Evolutionary conservation across 345 rosid genomes (phyloP).

Genomic region (Citrus reticulata): DNA sequence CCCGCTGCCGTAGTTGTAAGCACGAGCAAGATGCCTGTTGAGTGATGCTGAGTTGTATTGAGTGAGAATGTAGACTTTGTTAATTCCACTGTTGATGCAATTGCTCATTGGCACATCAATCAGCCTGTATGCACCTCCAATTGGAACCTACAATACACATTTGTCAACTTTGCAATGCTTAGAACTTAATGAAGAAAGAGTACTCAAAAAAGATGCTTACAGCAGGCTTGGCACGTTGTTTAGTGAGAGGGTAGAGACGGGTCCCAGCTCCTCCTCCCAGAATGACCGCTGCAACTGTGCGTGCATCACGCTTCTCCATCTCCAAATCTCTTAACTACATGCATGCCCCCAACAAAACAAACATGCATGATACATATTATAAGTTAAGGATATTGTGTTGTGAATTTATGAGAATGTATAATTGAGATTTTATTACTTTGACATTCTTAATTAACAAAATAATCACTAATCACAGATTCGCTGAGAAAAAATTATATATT

Average conservation of each 20-base stretch:
- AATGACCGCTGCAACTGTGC: conserved; percentile 78
- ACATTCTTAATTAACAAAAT: too few relatives aligned
- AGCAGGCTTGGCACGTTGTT: conserved; percentile 94
- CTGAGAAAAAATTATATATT: too few relatives aligned
- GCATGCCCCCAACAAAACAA: neutral
- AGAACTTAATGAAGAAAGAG: neutral
- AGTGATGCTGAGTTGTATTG: conserved; percentile 90
- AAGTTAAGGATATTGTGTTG: too few relatives aligned
- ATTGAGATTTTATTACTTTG: too few relatives aligned
- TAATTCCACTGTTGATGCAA: conserved; percentile 92
- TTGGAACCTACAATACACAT: conserved; percentile 55
- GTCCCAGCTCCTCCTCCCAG: conserved; percentile 99
- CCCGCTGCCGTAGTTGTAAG: conserved; percentile 75
- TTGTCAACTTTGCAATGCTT: neutral
- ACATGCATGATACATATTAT: too few relatives aligned
- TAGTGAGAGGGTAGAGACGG: conserved; percentile 95
- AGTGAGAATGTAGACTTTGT: conserved; percentile 92
- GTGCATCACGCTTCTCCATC: conserved; percentile 58
- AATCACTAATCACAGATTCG: too few relatives aligned
- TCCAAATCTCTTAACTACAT: conserved; percentile 62
- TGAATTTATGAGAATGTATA: neutral
- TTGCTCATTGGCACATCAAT: conserved; percentile 99
- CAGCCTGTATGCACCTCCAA: conserved; percentile 92
- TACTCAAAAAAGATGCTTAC: conserved; percentile 27
- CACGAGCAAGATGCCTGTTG: conserved; percentile 84